Base-by-base conservation (phyloP, 192 early-diverging fungal genomes). In the Umbelopsis vinacea region DNA sequence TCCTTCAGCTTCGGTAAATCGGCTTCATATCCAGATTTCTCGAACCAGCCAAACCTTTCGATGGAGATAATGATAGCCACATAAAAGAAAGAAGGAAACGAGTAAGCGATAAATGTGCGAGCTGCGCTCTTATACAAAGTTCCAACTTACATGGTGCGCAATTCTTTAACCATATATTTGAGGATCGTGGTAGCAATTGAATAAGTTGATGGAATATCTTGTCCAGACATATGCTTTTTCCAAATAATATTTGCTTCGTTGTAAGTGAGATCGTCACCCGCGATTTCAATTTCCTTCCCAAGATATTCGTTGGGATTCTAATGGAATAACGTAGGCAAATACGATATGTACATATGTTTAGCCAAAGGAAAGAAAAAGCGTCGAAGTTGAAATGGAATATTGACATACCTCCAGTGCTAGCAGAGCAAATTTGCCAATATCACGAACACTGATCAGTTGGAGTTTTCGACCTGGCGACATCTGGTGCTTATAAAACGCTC, bases 1-100 rank as follows among this genome's bases (percentile, higher is more conserved):
- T 69, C 10, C 29, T 33, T n/a, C 17, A 69, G 46, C 2, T 69
- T 47, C 10, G 68, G 68, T 33, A 69, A 52, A 50, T 69, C 68
- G 17, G 46, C 68, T 33, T 35, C 17, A 6, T 46, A 69, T 14
- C 43, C 68, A 47, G 9, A 50, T 50, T 50, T 50, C n/a, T 50
- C 48, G 17, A 50, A 50, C 9, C 9, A 50, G 48, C 6, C 6
- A 50, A 17, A 50, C 48, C 48, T 50, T 50, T 50, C 48, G 17
- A 50, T 19, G 29, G 29, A 29, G 19, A 48, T 12, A 48, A 48
- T 4, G 12, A 48, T 4, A 14, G 12, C 5, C 5, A 48, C 15
- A 48, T 3, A 14, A n/a, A 48, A 48, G 15, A n/a, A 48, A 48
- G 15, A 14, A 48, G 15, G 15, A 14, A 48, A 48, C 11, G 47